Conservation (phyloP, 2,329 filamentous ascomycete species). For the Trichoderma koningiopsis region DNA sequence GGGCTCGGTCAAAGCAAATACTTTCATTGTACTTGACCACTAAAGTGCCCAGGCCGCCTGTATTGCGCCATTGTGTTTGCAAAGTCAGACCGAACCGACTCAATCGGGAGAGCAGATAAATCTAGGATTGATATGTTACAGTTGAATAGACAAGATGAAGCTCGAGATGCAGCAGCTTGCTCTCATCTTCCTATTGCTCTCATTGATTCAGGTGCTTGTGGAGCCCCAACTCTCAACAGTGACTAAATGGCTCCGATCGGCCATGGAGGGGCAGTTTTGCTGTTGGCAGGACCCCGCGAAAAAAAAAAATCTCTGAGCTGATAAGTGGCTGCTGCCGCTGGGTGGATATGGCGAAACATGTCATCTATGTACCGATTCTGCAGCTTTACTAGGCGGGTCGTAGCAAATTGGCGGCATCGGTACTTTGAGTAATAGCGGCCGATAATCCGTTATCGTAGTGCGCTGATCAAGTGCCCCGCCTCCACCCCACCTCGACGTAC, state of each 20-base stretch:
- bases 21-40: conserved; percentile 86
- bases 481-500: conserved; percentile 19
- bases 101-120: not conserved
- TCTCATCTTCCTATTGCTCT: not conserved
- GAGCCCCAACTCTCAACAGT: not conserved
- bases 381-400: not conserved
- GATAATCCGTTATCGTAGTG: conserved; percentile 14
- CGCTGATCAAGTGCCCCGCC: conserved; percentile 17
- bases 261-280: conserved; percentile 12
- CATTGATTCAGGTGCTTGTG: not conserved
- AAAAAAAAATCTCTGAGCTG: conserved; percentile 5
- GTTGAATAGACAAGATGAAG: not conserved
- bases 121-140: not conserved
- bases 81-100: not conserved
- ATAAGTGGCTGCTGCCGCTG: not conserved
- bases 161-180: not conserved
- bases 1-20: conserved; percentile 74
- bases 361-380: not conserved
- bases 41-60: conserved; percentile 78
- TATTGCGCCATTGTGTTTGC: conserved; percentile 32
- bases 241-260: conserved; percentile 13
- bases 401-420: not conserved
- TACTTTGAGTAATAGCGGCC: not conserved
- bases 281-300: conserved; percentile 10
- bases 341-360: not conserved